Conservation (phyloP, 805 yeast genomes). For the Nakazawaea molendinolei region DNA sequence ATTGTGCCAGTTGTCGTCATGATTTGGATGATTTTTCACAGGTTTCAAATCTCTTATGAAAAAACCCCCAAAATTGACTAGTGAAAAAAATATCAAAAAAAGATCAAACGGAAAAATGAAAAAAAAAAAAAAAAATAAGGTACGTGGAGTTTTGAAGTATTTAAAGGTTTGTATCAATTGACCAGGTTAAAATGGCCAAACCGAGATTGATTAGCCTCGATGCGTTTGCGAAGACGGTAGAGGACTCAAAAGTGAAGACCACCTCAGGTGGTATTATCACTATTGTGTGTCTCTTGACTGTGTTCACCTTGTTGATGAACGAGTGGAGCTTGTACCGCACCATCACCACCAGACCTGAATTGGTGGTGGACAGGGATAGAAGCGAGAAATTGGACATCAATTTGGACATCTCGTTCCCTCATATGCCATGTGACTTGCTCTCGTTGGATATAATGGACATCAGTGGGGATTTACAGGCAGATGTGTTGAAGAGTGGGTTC, state of each 20-base stretch:
- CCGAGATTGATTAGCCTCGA: conserved; percentile 55
- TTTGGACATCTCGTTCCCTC: conserved; percentile 77
- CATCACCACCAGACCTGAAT: conserved; percentile 68
- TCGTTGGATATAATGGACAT: conserved; percentile 85
- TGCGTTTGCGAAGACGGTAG: conserved; percentile 91
- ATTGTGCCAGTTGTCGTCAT: conserved; percentile 28
- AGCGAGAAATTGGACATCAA: conserved; percentile 71
- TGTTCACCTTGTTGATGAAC: conserved; percentile 54
- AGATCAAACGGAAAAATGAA: no score
- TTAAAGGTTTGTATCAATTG: neutral
- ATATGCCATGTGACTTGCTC: conserved; percentile 77
- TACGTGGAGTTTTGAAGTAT: conserved; percentile 5
- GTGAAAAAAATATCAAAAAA: no score
- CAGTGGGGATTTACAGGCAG: conserved; percentile 77
- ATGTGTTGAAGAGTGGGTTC: conserved; percentile 65
- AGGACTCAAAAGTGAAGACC: conserved; percentile 85
- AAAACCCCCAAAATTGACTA: no score
- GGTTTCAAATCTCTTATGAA: no score
- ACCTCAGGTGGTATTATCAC: conserved; percentile 89
- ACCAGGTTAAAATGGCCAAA: conserved; percentile 19
- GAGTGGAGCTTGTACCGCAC: conserved; percentile 74
- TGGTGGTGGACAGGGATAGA: conserved; percentile 82
- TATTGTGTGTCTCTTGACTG: conserved; percentile 54
- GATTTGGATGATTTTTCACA: no score
- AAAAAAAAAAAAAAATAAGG: no score